Evolutionary conservation across 345 rosid species (phyloP).

Genomic region (Euclidium syriacum): DNA sequence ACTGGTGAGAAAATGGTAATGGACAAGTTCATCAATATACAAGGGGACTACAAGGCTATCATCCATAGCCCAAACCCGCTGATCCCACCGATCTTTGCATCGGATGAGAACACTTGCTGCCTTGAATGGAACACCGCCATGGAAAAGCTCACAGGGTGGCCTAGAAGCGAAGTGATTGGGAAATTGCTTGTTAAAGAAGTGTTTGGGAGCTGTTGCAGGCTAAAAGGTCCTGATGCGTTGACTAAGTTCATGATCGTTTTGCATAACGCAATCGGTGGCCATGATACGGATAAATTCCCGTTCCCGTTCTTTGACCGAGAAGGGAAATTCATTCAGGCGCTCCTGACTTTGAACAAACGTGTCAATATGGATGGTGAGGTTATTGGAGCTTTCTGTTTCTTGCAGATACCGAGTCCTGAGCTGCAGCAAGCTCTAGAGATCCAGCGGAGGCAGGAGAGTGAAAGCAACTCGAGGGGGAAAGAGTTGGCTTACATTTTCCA

Average conservation of each 20-base stretch:
- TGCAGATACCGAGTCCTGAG: conserved; percentile 94
- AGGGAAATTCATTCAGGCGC: conserved; percentile 72
- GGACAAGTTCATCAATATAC: conserved; percentile 91
- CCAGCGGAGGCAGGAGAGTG: conserved; percentile 70
- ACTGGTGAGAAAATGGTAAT: conserved; percentile 87
- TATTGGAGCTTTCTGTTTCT: conserved; percentile 90
- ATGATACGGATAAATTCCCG: conserved; percentile 76
- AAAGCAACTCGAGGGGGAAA: conserved; percentile 58
- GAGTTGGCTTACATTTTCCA: conserved; percentile 83
- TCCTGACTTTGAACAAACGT: conserved; percentile 85
- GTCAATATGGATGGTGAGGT: conserved; percentile 60
- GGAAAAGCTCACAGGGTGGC: conserved; percentile 93
- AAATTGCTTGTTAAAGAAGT: conserved; percentile 93
- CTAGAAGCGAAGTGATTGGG: conserved; percentile 60
- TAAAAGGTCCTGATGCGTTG: conserved; percentile 84
- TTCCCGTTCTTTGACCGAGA: conserved; percentile 70
- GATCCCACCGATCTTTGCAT: conserved; percentile 96
- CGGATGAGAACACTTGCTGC: conserved; percentile 89
- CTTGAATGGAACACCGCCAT: conserved; percentile 96
- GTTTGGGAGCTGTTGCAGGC: conserved; percentile 80
- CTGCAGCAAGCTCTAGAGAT: conserved; percentile 75
- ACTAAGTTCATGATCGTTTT: conserved; percentile 88
- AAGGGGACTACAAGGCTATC: conserved; percentile 90
- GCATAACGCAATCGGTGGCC: conserved; percentile 86
- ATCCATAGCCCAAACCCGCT: conserved; percentile 87